A percentile compares a stretch with the other conserved stretches of the same genome.
Evolutionary conservation across 2,329 filamentous ascomycete genomes (phyloP).

Genomic region (Tympanopsis confertula): DNA sequence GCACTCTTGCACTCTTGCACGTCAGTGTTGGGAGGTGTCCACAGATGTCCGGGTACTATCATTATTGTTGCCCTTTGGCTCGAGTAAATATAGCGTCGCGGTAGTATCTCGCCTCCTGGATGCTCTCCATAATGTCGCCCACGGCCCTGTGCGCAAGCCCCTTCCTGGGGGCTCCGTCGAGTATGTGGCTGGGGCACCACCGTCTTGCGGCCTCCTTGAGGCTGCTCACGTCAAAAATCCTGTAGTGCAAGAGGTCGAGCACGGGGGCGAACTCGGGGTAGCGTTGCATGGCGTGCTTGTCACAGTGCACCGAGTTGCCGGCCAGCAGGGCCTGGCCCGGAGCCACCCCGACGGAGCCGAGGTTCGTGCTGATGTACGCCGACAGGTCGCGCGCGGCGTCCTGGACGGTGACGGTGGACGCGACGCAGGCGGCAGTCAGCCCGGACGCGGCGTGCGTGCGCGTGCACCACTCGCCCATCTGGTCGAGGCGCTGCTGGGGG

Average conservation of each 20-base stretch:
- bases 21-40: too few relatives aligned
- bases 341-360: conserved; percentile 39
- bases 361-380: conserved; percentile 62
- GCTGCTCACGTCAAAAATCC: conserved; percentile 81
- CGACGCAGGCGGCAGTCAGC: conserved; percentile 65
- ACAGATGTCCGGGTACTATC: too few relatives aligned
- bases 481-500: conserved; percentile 53
- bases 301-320: conserved; percentile 86
- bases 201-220: conserved; percentile 82
- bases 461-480: conserved; percentile 85
- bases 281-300: conserved; percentile 67
- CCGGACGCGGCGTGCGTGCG: conserved; percentile 68
- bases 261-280: conserved; percentile 60
- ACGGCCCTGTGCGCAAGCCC: conserved; percentile 68
- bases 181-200: conserved; percentile 58
- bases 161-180: conserved; percentile 59
- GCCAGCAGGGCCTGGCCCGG: conserved; percentile 62
- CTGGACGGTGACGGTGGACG: conserved; percentile 60
- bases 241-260: conserved; percentile 71
- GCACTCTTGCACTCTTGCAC: too few relatives aligned
- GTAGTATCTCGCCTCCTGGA: conserved; percentile 81
- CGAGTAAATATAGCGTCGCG: conserved; percentile 61
- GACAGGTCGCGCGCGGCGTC: conserved; percentile 64
- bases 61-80: too few relatives aligned
- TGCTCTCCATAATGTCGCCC: conserved; percentile 89